Evolutionary conservation across 441 rosid genomes (phyloP).

Genomic region (Caryocar brasiliense): DNA sequence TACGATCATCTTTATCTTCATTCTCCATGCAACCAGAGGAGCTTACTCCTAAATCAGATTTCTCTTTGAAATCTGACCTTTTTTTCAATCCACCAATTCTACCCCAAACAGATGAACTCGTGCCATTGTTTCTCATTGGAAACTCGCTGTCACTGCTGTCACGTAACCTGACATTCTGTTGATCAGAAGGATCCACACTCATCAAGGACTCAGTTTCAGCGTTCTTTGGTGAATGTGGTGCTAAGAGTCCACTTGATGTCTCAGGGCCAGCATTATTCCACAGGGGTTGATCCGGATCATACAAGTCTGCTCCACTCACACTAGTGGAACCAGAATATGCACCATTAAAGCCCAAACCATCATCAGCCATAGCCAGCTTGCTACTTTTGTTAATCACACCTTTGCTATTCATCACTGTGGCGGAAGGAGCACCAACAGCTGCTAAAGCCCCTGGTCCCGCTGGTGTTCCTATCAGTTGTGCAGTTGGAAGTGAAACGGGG

Average conservation of each 20-base stretch:
- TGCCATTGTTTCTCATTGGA: conserved; percentile 28
- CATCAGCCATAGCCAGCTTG: conserved; percentile 55
- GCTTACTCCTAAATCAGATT: conserved; percentile 32
- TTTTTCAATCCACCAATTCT: conserved; percentile 48
- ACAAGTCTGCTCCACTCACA: conserved; percentile 64
- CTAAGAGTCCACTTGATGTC: conserved; percentile 45
- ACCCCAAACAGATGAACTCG: conserved; percentile 66
- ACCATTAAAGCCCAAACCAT: conserved; percentile 48
- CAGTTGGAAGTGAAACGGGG: conserved; percentile 83
- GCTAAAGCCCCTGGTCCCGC: conserved; percentile 49
- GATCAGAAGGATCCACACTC: conserved; percentile 38
- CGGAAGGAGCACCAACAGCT: conserved; percentile 43
- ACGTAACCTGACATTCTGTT: conserved; percentile 22
- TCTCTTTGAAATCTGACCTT: conserved; percentile 46
- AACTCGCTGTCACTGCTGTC: conserved; percentile 35
- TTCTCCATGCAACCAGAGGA: conserved; percentile 37
- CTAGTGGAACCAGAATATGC: conserved; percentile 35
- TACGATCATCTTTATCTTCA: conserved; percentile 43
- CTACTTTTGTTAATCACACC: conserved; percentile 47
- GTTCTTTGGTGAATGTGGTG: conserved; percentile 40
- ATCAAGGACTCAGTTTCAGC: conserved; percentile 46
- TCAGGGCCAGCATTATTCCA: conserved; percentile 80
- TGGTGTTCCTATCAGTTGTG: conserved; percentile 53
- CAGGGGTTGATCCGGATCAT: conserved; percentile 98
- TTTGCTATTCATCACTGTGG: conserved; percentile 39